These are phyloP conservation scores for Camelina laxa DNA, from an alignment of 345 rosid genomes.

Conservation along the genomic window DNA sequence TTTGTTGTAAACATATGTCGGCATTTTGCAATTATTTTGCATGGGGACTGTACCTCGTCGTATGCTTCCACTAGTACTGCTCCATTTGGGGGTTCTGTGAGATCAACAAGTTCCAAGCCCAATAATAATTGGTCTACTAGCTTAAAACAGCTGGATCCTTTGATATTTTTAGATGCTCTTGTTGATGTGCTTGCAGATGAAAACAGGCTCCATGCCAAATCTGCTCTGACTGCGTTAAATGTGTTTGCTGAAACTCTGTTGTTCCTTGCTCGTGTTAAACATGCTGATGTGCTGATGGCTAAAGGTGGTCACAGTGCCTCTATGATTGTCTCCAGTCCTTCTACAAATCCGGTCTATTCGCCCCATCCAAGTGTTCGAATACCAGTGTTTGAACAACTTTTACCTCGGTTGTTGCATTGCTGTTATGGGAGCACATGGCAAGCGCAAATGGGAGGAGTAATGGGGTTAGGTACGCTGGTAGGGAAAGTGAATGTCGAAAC, in stretches of 20 bases:
- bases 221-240: constrained; percentile 82
- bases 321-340: constrained; percentile 97
- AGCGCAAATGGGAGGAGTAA: constrained; percentile 97
- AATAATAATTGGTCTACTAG: constrained; percentile 56
- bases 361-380: constrained; percentile 86
- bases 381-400: constrained; percentile 96
- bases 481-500: constrained; percentile 97
- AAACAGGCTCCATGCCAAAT: constrained; percentile 85
- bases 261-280: constrained; percentile 87
- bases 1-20: constrained; percentile 79
- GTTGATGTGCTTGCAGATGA: constrained; percentile 94
- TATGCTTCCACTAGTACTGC: constrained; percentile 55
- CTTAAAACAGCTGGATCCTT: constrained; percentile 88
- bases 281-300: constrained; percentile 75
- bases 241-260: constrained; percentile 86
- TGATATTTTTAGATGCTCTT: constrained; percentile 86
- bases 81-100: constrained; percentile 54
- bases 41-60: constrained; percentile 60
- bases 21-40: constrained; percentile 94
- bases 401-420: constrained; percentile 95
- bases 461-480: constrained; percentile 93
- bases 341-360: constrained; percentile 93
- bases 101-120: constrained; percentile 67
- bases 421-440: constrained; percentile 98
- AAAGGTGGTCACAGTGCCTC: constrained; percentile 88